Evolutionary conservation across 2,329 filamentous ascomycete species (phyloP).

Genomic region (Trichoderma cornu-damae): DNA sequence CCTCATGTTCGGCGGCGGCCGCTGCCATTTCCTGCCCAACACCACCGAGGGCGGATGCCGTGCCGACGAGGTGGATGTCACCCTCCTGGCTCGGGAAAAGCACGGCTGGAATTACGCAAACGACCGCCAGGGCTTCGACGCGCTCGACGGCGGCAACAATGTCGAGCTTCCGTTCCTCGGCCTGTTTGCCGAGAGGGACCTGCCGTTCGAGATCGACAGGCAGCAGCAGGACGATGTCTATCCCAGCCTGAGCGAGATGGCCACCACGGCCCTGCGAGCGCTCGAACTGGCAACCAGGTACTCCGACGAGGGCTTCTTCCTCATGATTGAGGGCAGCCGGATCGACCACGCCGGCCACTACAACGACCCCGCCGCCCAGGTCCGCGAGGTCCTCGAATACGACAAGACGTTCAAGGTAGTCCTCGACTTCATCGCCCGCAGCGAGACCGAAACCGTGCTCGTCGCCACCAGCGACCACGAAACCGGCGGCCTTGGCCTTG

Average conservation of each 20-base stretch:
- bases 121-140: conserved; percentile 69
- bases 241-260: conserved; percentile 89
- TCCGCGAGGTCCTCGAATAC: conserved; percentile 91
- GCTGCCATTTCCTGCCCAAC: conserved; percentile 90
- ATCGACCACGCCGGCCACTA: conserved; percentile 92
- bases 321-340: conserved; percentile 96
- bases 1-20: conserved; percentile 84
- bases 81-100: conserved; percentile 65
- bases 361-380: conserved; percentile 79
- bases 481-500: conserved; percentile 81
- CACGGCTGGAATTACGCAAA: conserved; percentile 75
- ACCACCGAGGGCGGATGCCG: conserved; percentile 76
- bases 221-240: conserved; percentile 72
- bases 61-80: conserved; percentile 69
- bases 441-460: conserved; percentile 69
- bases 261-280: conserved; percentile 70
- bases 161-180: conserved; percentile 78
- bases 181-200: conserved; percentile 74
- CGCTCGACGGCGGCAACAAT: conserved; percentile 59
- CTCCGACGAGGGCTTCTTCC: conserved; percentile 89
- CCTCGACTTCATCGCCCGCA: conserved; percentile 74
- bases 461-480: conserved; percentile 94
- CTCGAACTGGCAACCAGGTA: conserved; percentile 76
- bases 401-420: conserved; percentile 81
- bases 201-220: conserved; percentile 92